Evolutionary conservation across 148 eudicot species (phyloP), one percentile per base, ranked within the genome.

Genomic region (Pharnaceum exiguum): DNA sequence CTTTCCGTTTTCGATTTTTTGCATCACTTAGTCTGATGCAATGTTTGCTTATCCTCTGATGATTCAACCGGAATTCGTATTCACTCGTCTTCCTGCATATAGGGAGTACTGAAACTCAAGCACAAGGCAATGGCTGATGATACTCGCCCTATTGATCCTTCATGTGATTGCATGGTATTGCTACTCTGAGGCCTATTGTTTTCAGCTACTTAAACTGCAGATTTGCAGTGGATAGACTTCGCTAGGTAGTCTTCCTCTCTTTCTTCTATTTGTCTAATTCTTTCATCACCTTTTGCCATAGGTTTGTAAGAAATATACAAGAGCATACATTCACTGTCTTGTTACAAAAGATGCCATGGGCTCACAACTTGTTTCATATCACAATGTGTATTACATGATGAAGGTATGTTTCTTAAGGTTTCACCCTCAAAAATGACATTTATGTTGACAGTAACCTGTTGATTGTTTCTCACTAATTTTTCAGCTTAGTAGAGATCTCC

Each of bases 341-440:
- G 97, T 87, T 36, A 90, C 97, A 5, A 90, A 87, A 77, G 95
- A 90, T 62, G 93, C 93, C 3, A 84, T 90, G 95, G 97, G 97
- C 42, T 87, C 95, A 69, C 95, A 90, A 66, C 95, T 90, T 68
- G 68, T 90, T 35, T 90, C 97, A 3, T 90, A 84, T 71, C 97
- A 90, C 79, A 90, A 90, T 65, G 51, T 90, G 49, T 78, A 70
- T 74, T 87, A 84, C 75, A 90, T 90, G 95, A 63, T 90, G 85
- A 77, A 87, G 89, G 97, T 82, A 75, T 13, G 11, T 31, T 26
- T 19, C 30, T 25, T 30, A 21, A 18, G 13, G 2, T 17, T 40
- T 24, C 46, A 16, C 17, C 32, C 38, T 22, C 4, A 35, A 39
- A 10, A 13, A 18, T 24, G 22, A 12, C 27, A 4, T 59, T 30